phyloP scores from a whole-genome alignment of 768 basidiomycete genomes.

The Lactarius sp. region DNA sequence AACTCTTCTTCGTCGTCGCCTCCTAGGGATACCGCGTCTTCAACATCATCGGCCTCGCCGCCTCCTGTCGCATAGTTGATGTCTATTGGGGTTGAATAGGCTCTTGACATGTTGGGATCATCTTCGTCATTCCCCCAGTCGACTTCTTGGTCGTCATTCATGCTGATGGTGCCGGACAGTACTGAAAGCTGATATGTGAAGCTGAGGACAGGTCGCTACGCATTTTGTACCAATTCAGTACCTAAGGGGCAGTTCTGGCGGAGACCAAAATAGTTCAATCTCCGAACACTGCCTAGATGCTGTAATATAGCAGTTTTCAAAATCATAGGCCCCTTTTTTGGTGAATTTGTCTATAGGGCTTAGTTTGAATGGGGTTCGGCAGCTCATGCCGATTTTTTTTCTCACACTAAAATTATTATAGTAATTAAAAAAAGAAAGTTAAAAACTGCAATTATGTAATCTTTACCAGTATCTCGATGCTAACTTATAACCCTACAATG shows the following conservation, averaged over 20 bases:
- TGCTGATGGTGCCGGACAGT: slow-evolving; percentile 30
- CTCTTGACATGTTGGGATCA: slow-evolving; percentile 27
- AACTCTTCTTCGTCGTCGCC: slow-evolving; percentile 60
- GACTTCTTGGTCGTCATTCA: slow-evolving; percentile 65
- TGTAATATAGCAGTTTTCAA: too few species aligned
- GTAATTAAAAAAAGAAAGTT: too few species aligned
- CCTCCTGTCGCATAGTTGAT: slow-evolving; percentile 17
- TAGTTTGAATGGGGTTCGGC: too few species aligned
- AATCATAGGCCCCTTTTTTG: too few species aligned
- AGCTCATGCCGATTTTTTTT: too few species aligned
- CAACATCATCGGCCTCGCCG: slow-evolving; percentile 39
- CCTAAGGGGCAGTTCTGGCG: slow-evolving; percentile 1
- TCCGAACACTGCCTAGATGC: slow-evolving; percentile 8
- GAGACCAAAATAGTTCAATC: neutral
- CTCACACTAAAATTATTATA: too few species aligned
- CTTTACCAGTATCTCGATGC: too few species aligned
- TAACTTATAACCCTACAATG: too few species aligned
- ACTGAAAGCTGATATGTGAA: slow-evolving; percentile 22
- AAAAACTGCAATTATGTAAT: too few species aligned
- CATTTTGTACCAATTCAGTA: neutral
- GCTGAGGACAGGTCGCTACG: slow-evolving; percentile 9
- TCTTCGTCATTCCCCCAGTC: slow-evolving; percentile 65
- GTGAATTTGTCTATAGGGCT: too few species aligned
- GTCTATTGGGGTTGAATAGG: slow-evolving; percentile 23
- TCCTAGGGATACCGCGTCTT: slow-evolving; percentile 67